Percentiles rank a stretch among this genome's conserved stretches.
Conservation (phyloP, 2,329 filamentous ascomycete species). For the Neocatenulostroma microsporum region DNA sequence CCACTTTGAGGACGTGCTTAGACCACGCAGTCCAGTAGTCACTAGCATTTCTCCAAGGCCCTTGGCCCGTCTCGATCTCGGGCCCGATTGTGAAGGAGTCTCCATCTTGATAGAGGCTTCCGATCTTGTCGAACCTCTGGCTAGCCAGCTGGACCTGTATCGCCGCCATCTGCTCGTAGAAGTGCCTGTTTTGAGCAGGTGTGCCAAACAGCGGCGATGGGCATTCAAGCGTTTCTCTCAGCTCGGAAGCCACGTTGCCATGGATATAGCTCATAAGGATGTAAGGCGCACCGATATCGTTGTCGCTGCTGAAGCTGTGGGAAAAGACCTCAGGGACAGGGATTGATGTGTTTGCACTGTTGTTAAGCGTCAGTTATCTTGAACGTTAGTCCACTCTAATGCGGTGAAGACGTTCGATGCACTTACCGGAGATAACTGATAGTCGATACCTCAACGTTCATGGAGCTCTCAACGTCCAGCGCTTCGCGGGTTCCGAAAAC, state of each 20-base stretch:
- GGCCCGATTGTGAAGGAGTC: no score
- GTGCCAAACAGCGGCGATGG: not conserved
- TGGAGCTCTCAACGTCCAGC: not conserved
- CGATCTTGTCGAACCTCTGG: no score
- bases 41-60: no score
- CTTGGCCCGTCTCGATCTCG: no score
- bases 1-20: no score
- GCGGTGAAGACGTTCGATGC: no score
- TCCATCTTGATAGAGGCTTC: no score
- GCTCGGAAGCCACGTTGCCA: conserved; percentile 3
- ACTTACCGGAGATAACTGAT: no score
- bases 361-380: not conserved
- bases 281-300: conserved; percentile 1
- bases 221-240: not conserved
- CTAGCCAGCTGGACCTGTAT: no score
- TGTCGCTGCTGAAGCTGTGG: not conserved
- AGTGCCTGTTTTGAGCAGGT: not conserved
- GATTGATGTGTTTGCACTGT: not conserved
- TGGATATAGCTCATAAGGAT: conserved; percentile 7
- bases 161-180: no score
- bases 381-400: not conserved
- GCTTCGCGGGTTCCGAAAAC: conserved; percentile 4
- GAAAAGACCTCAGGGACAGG: not conserved
- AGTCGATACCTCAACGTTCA: not conserved
- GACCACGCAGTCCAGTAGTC: no score